Percentiles rank a stretch among this genome's conserved stretches.
phyloP scores from a whole-genome alignment of 179 eudicot species.

The Dionaea muscipula region DNA sequence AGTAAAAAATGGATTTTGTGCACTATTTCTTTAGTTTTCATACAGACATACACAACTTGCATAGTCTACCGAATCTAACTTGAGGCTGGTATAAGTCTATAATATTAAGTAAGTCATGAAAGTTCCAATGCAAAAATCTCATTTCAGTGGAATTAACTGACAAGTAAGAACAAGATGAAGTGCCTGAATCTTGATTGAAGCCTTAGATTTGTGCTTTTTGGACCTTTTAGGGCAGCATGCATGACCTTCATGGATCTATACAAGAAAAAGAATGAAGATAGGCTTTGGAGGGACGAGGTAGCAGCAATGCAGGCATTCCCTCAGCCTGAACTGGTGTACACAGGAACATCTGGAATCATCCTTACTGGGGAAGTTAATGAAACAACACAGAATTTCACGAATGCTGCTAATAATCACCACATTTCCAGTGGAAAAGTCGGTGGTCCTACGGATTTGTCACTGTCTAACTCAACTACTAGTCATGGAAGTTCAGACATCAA shows the following conservation, averaged over 20 bases:
- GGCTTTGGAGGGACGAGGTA: constrained; percentile 72
- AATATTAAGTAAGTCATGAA: too few relatives aligned
- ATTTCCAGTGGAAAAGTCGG: too few relatives aligned
- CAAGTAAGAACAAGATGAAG: too few relatives aligned
- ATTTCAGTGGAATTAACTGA: background rate
- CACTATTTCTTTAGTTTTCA: too few relatives aligned
- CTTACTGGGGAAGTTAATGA: constrained; percentile 47
- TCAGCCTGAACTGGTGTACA: constrained; percentile 38
- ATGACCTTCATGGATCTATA: constrained; percentile 56
- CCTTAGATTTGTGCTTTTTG: too few relatives aligned
- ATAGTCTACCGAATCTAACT: too few relatives aligned
- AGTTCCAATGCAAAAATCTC: too few relatives aligned
- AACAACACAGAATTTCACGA: constrained; percentile 20
- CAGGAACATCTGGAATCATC: constrained; percentile 49
- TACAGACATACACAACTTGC: too few relatives aligned
- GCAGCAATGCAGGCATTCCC: constrained; percentile 74
- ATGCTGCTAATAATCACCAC: constrained; percentile 1
- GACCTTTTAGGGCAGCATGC: constrained; percentile 59
- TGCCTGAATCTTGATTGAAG: too few relatives aligned
- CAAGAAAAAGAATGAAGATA: constrained; percentile 58
- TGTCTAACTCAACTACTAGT: constrained; percentile 40
- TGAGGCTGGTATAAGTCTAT: too few relatives aligned
- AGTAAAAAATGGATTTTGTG: too few relatives aligned
- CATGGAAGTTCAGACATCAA: constrained; percentile 38
- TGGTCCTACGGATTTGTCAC: constrained; percentile 23